Evolutionary conservation across 2,329 filamentous ascomycete species (phyloP).

Genomic region (Aspergillus sp.): DNA sequence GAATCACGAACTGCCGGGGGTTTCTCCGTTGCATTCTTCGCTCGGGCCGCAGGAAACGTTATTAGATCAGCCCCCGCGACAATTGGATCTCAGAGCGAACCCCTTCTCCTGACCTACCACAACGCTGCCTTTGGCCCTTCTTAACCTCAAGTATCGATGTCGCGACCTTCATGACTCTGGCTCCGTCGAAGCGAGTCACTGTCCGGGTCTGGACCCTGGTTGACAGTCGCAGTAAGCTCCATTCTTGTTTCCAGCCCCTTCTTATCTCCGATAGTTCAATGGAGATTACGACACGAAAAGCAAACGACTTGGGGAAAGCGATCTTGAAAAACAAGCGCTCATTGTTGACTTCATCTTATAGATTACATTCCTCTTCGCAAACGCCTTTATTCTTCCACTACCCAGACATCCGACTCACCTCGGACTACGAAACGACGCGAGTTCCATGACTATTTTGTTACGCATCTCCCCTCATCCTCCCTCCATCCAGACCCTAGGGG

Average conservation of each 20-base stretch:
- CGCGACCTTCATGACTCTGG: conserved; percentile 39
- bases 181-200: conserved; percentile 39
- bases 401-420: conserved; percentile 13
- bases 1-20: conserved; percentile 17
- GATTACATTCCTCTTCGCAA: conserved; percentile 32
- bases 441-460: conserved; percentile 98
- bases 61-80: conserved; percentile 19
- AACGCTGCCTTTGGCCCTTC: not conserved
- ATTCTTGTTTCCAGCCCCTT: conserved; percentile 1
- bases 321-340: not conserved
- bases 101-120: conserved; percentile 4
- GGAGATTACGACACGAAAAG: conserved; percentile 3
- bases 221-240: conserved; percentile 37
- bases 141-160: conserved; percentile 23
- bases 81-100: conserved; percentile 7
- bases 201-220: conserved; percentile 41
- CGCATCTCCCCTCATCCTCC: conserved; percentile 89
- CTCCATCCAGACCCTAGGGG: conserved; percentile 80
- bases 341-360: conserved; percentile 17
- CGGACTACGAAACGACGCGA: conserved; percentile 41
- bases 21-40: conserved; percentile 18
- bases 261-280: conserved; percentile 20
- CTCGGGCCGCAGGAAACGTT: conserved; percentile 19
- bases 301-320: not conserved
- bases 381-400: conserved; percentile 26